Evolutionary conservation across 192 early-diverging fungal species (phyloP), one percentile per base, ranked within the genome.

Genomic region (Spizellomyces punctatus): DNA sequence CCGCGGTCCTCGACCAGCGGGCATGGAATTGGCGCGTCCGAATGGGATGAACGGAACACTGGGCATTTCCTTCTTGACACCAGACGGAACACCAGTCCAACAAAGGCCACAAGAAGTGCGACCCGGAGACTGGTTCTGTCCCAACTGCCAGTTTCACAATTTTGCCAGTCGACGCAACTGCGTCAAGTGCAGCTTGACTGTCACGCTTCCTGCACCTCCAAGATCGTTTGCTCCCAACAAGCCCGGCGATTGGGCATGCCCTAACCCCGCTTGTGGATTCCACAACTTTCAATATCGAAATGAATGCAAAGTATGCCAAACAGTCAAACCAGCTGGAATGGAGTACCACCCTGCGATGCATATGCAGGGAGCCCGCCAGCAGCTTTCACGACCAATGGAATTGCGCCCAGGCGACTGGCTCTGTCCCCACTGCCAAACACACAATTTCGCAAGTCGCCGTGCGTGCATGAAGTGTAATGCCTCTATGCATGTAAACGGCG

Each of bases 81-180:
- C 27, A 36, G 27, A 36, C 27, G 27, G 27, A 3, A 36, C 27
- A 36, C 27, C 27, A 45, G 55, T 12, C 52, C 64, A 45, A 54
- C 72, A 75, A 71, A 76, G 58, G 71, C 75, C 16, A 65, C 73
- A 50, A 10, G 78, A 80, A n/a, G 82, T 89, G 73, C 75, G 84
- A 16, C 83, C 88, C 16, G 90, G 90, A 27, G 90, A 91, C 66
- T 91, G 90, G 90, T 75, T 73, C 61, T 91, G 90, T 64, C 82
- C 84, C 19, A 71, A 78, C 6, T 91, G 90, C 71, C 81, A 83
- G 43, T 82, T 85, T 46, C 87, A 91, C 76, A 91, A 91, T 59
- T 91, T 91, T 71, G 89, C 89, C 8, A 83, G 85, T 21, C 78
- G 89, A 2, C 68, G 68, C 36, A 60, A 45, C 6, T 69, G 68